Evolutionary conservation across 345 rosid genomes (phyloP).

Genomic region (Pseudoturritis turrita): DNA sequence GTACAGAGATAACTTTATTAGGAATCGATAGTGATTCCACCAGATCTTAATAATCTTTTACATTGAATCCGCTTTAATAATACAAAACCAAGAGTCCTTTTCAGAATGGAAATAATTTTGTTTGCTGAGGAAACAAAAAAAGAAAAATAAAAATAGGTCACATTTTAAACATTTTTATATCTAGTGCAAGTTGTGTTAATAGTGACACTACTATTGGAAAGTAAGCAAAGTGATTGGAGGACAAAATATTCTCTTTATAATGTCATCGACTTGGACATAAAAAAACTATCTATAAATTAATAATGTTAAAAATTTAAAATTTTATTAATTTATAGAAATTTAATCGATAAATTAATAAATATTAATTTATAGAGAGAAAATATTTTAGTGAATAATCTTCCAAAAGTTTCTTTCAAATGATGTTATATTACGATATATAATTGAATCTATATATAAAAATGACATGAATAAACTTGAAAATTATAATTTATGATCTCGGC

Average conservation of each 20-base stretch:
- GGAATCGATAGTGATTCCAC: conserved; percentile 1
- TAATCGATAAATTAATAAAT: too few species aligned
- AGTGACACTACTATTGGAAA: conserved; percentile 16
- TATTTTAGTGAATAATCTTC: too few species aligned
- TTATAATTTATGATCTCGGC: too few species aligned
- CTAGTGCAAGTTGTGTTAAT: conserved; percentile 23
- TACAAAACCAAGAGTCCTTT: conserved; percentile 5
- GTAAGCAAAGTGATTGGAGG: conserved; percentile 11
- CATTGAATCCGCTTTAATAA: background rate
- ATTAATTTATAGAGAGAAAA: too few species aligned
- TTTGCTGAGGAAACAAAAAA: background rate
- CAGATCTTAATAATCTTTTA: background rate
- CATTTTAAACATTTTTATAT: conserved; percentile 1
- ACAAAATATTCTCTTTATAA: background rate
- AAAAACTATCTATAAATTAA: too few species aligned
- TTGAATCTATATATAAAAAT: too few species aligned
- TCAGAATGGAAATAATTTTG: conserved; percentile 1
- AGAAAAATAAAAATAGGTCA: background rate
- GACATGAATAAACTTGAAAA: too few species aligned
- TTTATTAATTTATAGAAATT: too few species aligned
- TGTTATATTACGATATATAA: too few species aligned
- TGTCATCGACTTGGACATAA: background rate
- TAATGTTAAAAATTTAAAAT: too few species aligned
- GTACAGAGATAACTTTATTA: background rate
- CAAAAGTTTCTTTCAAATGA: too few species aligned